Evolutionary conservation across 768 basidiomycete species (phyloP).

Genomic region (Serendipita vermifera): DNA sequence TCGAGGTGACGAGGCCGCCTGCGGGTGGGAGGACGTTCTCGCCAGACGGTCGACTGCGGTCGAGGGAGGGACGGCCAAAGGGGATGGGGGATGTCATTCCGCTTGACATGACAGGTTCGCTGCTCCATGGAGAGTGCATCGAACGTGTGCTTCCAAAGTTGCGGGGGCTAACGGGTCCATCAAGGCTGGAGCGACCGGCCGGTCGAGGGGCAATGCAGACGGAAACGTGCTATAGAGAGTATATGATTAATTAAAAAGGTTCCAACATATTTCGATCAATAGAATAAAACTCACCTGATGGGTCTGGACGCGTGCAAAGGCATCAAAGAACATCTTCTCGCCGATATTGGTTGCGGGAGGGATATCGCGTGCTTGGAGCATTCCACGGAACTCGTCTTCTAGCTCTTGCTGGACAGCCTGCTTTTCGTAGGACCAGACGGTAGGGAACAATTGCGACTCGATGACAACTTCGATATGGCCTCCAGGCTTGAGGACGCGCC

Average conservation of each 20-base stretch:
- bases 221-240: not conserved
- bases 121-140: conserved; percentile 4
- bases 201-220: not conserved
- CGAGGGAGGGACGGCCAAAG: not conserved
- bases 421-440: not conserved
- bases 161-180: not conserved
- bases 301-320: not conserved
- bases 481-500: not conserved
- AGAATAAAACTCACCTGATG: too few relatives aligned
- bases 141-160: conserved; percentile 1
- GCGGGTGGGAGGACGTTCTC: not conserved
- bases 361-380: not conserved
- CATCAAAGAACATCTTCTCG: not conserved
- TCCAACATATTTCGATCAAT: too few relatives aligned
- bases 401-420: not conserved
- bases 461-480: not conserved
- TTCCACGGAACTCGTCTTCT: not conserved
- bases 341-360: not conserved
- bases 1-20: not conserved
- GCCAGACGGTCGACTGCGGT: not conserved
- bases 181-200: not conserved
- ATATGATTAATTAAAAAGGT: too few relatives aligned
- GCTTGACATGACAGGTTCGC: not conserved
- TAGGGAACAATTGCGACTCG: conserved; percentile 1
- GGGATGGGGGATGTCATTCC: not conserved